Conservation (phyloP, 768 basidiomycete genomes). For the Russula virescens region DNA sequence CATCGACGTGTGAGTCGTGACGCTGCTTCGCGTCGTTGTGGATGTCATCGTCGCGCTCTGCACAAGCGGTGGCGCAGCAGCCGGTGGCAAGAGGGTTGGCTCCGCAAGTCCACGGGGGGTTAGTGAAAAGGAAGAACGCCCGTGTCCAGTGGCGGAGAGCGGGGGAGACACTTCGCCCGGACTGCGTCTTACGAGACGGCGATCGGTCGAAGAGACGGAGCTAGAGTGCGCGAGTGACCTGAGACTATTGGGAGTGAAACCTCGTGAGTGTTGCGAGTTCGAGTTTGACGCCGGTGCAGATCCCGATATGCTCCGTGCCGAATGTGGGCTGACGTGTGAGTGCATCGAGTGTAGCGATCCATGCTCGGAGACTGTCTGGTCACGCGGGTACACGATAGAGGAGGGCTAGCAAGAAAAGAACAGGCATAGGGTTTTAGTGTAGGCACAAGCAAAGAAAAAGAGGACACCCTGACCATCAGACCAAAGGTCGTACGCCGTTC, state of each 20-base stretch:
- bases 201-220: conserved; percentile 53
- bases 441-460: neutral
- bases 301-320: conserved; percentile 41
- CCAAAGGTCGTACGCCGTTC: conserved; percentile 57
- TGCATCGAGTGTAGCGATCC: conserved; percentile 62
- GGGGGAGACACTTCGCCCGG: conserved; percentile 28
- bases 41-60: conserved; percentile 28
- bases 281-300: conserved; percentile 46
- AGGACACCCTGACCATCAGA: conserved; percentile 43
- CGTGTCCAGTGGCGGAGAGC: conserved; percentile 30
- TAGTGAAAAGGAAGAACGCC: conserved; percentile 7
- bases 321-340: conserved; percentile 47
- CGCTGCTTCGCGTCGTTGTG: conserved; percentile 29
- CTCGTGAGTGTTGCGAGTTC: conserved; percentile 39
- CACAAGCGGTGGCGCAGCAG: neutral
- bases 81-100: neutral
- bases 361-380: conserved; percentile 47
- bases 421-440: neutral
- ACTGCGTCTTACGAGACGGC: conserved; percentile 26
- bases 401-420: conserved; percentile 32
- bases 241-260: conserved; percentile 33
- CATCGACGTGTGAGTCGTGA: conserved; percentile 29
- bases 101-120: conserved; percentile 1
- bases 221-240: conserved; percentile 42
- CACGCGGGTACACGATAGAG: conserved; percentile 39